Conservation (phyloP, 208 protist species). For the Wallacemonas sp. region DNA sequence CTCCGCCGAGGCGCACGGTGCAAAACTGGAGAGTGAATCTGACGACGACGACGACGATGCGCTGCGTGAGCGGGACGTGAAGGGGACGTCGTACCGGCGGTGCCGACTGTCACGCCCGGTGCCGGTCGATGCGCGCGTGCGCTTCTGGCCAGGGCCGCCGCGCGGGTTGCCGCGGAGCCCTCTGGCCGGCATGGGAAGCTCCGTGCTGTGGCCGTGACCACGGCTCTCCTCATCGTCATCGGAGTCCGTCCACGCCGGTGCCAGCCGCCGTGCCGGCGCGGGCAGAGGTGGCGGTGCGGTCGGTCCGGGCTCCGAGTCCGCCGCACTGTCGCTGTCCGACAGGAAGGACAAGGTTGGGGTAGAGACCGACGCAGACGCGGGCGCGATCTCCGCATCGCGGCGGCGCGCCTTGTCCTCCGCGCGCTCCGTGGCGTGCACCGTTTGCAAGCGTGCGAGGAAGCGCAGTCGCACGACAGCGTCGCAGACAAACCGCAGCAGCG, state of each 20-base stretch:
- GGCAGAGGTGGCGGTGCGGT: no score
- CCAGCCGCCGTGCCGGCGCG: not conserved
- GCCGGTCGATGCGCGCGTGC: not conserved
- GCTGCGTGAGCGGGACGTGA: slow-evolving; percentile 15
- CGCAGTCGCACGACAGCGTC: slow-evolving; percentile 66
- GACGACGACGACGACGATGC: not conserved
- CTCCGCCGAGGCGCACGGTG: slow-evolving; percentile 50
- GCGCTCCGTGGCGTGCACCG: slow-evolving; percentile 16
- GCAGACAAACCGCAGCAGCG: slow-evolving; percentile 65
- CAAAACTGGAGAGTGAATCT: slow-evolving; percentile 28
- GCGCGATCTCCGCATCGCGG: no score
- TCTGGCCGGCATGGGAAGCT: not conserved
- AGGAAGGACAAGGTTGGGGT: not conserved
- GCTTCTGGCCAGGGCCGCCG: not conserved
- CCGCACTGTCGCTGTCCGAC: not conserved
- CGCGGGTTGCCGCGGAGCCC: not conserved
- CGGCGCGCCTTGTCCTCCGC: not conserved
- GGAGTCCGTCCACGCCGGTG: not conserved
- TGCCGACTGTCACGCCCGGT: not conserved
- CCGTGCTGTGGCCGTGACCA: not conserved
- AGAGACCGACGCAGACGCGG: not conserved
- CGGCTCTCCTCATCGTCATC: slow-evolving; percentile 1
- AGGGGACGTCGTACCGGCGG: slow-evolving; percentile 5
- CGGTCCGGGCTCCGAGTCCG: not conserved
- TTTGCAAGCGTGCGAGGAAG: slow-evolving; percentile 58